Evolutionary conservation across 805 yeast species (phyloP).

Genomic region (Kazachstania viticola): DNA sequence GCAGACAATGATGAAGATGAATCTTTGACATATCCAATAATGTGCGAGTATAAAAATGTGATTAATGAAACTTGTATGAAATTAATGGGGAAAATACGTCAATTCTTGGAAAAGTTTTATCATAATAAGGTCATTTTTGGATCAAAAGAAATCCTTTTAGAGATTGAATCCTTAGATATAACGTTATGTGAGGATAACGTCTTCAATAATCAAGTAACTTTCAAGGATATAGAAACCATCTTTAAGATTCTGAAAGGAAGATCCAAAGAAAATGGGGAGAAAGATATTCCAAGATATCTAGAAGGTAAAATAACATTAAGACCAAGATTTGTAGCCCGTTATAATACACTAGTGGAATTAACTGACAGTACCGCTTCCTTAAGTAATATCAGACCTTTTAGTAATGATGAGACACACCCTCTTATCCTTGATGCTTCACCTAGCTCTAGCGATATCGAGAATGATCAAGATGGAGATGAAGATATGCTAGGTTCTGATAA

Average conservation of each 20-base stretch:
- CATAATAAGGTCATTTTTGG: slow-evolving; percentile 14
- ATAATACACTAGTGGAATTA: slow-evolving; percentile 25
- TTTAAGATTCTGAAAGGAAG: slow-evolving; percentile 20
- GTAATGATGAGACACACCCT: slow-evolving; percentile 24
- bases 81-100: slow-evolving; percentile 15
- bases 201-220: slow-evolving; percentile 22
- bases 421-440: slow-evolving; percentile 24
- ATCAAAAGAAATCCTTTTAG: slow-evolving; percentile 20
- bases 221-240: slow-evolving; percentile 23
- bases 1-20: slow-evolving; percentile 6
- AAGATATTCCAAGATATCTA: slow-evolving; percentile 12
- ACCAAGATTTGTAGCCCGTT: slow-evolving; percentile 25
- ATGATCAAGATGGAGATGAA: slow-evolving; percentile 17
- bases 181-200: slow-evolving; percentile 24
- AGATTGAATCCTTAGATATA: slow-evolving; percentile 22
- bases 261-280: slow-evolving; percentile 14
- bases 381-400: slow-evolving; percentile 20
- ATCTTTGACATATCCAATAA: slow-evolving; percentile 7
- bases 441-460: background rate
- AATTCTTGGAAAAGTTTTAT: slow-evolving; percentile 14
- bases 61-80: slow-evolving; percentile 10
- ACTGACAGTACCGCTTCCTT: slow-evolving; percentile 25
- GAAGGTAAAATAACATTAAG: slow-evolving; percentile 11
- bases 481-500: slow-evolving; percentile 5
- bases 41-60: slow-evolving; percentile 12